These are phyloP conservation scores for Carex kokanica DNA, from an alignment of 176 grass and related monocot genomes.

Conservation along the genomic window DNA sequence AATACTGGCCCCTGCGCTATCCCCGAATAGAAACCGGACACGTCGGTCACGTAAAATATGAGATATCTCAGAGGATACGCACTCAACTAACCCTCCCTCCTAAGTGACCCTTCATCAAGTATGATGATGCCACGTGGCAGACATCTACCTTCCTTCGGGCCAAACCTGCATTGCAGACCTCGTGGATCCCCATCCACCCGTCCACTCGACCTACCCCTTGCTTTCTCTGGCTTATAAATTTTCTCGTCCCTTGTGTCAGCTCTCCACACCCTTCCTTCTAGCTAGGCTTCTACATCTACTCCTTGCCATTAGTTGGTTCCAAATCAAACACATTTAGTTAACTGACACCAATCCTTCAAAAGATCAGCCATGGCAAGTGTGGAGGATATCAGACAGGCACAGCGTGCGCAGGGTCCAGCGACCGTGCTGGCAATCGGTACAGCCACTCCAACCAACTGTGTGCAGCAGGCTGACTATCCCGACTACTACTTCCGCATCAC, in stretches of 20 bases:
- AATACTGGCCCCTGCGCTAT: too few relatives aligned
- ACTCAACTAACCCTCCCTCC: conserved; percentile 20
- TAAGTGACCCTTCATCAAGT: background rate
- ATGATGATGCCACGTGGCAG: background rate
- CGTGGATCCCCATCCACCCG: conserved; percentile 70
- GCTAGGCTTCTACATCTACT: background rate
- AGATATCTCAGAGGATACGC: too few relatives aligned
- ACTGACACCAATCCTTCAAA: background rate
- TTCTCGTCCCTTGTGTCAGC: background rate
- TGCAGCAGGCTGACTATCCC: conserved; percentile 87
- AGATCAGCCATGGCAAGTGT: conserved; percentile 38
- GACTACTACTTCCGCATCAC: conserved; percentile 97
- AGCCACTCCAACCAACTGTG: conserved; percentile 67
- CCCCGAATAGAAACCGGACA: too few relatives aligned
- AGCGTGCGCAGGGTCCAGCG: conserved; percentile 67
- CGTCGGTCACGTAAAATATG: too few relatives aligned
- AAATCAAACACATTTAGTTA: background rate
- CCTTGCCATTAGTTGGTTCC: background rate
- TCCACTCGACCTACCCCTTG: conserved; percentile 57
- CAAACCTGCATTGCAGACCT: background rate
- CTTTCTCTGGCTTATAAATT: background rate
- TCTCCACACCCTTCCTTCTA: background rate
- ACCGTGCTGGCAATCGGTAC: conserved; percentile 84
- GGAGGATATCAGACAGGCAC: conserved; percentile 68
- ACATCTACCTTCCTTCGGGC: background rate